A percentile compares a stretch with the other conserved stretches of the same genome.
Conservation (phyloP, 2,329 filamentous ascomycete species). For the Remersonia thermophila region DNA sequence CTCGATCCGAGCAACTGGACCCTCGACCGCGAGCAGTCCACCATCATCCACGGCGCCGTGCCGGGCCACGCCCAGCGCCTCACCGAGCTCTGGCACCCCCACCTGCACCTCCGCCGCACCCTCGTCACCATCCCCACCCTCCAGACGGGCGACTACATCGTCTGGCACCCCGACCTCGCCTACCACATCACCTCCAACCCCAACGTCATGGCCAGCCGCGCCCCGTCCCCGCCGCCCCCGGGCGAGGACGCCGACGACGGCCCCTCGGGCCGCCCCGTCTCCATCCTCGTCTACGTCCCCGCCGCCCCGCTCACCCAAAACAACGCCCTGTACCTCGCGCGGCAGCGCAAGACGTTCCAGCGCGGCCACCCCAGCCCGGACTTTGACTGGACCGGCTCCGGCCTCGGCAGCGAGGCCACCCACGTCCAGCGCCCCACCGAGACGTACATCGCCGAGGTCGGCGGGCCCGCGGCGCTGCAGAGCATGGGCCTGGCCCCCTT, state of each 20-base stretch:
- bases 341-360: constrained; percentile 44
- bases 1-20: constrained; percentile 34
- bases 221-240: constrained; percentile 22
- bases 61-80: constrained; percentile 46
- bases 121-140: constrained; percentile 43
- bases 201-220: constrained; percentile 24
- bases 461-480: constrained; percentile 37
- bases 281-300: constrained; percentile 43
- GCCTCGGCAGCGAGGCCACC: constrained; percentile 39
- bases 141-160: constrained; percentile 43
- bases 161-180: constrained; percentile 46
- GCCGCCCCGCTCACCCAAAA: constrained; percentile 45
- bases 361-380: constrained; percentile 37
- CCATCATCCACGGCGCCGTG: constrained; percentile 46
- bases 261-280: constrained; percentile 22
- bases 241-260: constrained; percentile 5
- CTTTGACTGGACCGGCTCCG: constrained; percentile 41
- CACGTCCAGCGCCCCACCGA: constrained; percentile 35
- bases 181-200: constrained; percentile 41
- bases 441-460: constrained; percentile 38
- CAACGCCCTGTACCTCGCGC: constrained; percentile 43
- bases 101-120: constrained; percentile 39
- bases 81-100: constrained; percentile 46
- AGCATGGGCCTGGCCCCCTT: constrained; percentile 48
- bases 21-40: constrained; percentile 37